Evolutionary conservation across 2,329 filamentous ascomycete species (phyloP).

Genomic region (Thielaviopsis musarum): DNA sequence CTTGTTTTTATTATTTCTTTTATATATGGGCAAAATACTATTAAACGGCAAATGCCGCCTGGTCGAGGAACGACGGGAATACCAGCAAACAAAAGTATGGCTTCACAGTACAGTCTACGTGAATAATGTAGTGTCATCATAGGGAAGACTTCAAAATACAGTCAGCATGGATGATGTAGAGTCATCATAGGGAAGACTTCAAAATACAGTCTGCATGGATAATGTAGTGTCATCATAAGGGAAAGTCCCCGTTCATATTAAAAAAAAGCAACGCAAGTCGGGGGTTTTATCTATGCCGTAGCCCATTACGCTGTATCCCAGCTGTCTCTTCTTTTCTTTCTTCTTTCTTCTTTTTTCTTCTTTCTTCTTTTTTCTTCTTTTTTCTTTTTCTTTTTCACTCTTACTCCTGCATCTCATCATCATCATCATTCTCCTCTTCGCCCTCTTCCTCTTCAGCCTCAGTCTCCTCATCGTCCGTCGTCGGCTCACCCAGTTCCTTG

Average conservation of each 20-base stretch:
- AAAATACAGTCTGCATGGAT: too few relatives aligned
- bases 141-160: too few relatives aligned
- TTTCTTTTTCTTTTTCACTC: not conserved
- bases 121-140: not conserved
- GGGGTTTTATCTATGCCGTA: constrained; percentile 5
- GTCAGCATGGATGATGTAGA: not conserved
- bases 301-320: not conserved
- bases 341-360: not conserved
- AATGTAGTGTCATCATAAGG: not conserved
- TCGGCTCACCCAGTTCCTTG: constrained; percentile 43
- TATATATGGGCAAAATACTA: constrained; percentile 3
- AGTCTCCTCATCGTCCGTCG: constrained; percentile 38
- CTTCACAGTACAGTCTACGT: too few relatives aligned
- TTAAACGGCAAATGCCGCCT: not conserved
- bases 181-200: not conserved
- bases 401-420: constrained; percentile 38
- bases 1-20: constrained; percentile 5
- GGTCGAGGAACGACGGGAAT: too few relatives aligned
- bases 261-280: not conserved
- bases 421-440: constrained; percentile 31
- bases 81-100: too few relatives aligned
- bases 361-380: too few relatives aligned
- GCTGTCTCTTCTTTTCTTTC: not conserved
- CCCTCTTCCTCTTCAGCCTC: constrained; percentile 31
- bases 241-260: not conserved